These are phyloP conservation scores for Ustilago sp. DNA, from an alignment of 1,284 basidiomycete genomes.

Conservation along the genomic window DNA sequence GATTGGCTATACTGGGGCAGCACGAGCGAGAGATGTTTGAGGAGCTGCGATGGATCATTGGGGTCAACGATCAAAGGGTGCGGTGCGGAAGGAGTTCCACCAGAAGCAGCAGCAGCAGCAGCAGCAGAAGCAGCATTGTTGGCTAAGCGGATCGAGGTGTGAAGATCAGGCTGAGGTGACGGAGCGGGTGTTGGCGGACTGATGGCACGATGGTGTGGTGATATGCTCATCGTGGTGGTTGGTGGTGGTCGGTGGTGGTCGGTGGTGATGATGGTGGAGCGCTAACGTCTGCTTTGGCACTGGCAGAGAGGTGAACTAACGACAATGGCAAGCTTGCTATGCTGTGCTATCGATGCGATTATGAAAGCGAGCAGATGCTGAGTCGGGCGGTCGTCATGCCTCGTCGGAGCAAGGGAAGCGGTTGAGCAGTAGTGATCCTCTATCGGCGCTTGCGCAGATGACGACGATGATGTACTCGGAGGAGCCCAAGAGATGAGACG, in stretches of 20 bases:
- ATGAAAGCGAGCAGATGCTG: too few relatives aligned
- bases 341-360: too few relatives aligned
- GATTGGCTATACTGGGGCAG: constrained; percentile 50
- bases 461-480: too few relatives aligned
- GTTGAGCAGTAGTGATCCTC: too few relatives aligned
- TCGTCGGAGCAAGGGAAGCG: too few relatives aligned
- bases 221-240: constrained; percentile 42
- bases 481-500: too few relatives aligned
- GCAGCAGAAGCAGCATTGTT: constrained; percentile 44
- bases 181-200: constrained; percentile 63
- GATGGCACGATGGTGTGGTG: constrained; percentile 56
- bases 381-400: too few relatives aligned
- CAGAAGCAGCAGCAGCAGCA: constrained; percentile 25
- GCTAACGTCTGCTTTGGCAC: too few relatives aligned
- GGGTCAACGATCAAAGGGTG: constrained; percentile 32
- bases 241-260: constrained; percentile 9
- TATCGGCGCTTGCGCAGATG: too few relatives aligned
- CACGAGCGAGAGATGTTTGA: constrained; percentile 49
- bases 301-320: too few relatives aligned
- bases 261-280: neutral
- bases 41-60: constrained; percentile 44
- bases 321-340: too few relatives aligned
- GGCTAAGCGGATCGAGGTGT: constrained; percentile 48
- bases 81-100: constrained; percentile 15
- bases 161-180: constrained; percentile 59